Evolutionary conservation across 2,329 filamentous ascomycete genomes (phyloP), one percentile per base, ranked within the genome.

Genomic region (Nothophoma quercina): DNA sequence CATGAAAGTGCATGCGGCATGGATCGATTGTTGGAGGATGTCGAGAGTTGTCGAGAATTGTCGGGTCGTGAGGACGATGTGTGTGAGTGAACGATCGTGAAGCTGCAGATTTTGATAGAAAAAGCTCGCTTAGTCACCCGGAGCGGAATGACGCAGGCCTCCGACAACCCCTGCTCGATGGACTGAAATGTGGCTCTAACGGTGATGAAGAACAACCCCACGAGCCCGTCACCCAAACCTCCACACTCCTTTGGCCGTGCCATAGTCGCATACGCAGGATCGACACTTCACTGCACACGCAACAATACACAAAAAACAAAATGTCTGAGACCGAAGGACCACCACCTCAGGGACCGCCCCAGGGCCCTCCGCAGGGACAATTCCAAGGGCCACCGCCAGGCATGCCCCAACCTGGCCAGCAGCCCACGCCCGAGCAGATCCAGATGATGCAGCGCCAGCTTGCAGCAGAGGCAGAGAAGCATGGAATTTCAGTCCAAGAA

Each of bases 401-500:
- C 44, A 64, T 65, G 36, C 67, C 67, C 16, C 59, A 67, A 56
- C 76, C 74, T 18, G 77, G 77, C 38, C 77, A 80, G 59, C 79
- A 80, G 62, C 91, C 91, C 26, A 86, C 88, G 16, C 92, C 89
- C 40, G 89, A 96, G 78, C 92, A 97, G 79, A 90, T 96, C 59
- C 85, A 85, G 50, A 83, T 84, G 49, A 95, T 97, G 83, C 90
- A 96, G 75, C 85, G 87, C 65, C 89, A 95, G 75, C 79, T 97
- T 35, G 88, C 88, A 40, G 84, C 85, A 42, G 93, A 97, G 76
- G 93, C 93, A 40, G 82, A 89, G 68, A 92, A 89, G 77, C 85
- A 88, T 59, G 93, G 93, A 72, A 87, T 98, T 83, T 86, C 88
- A 6, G 88, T 95, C 1, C 91, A 88, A 35, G 83, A 96, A 75